These are phyloP conservation scores for Pleurostoma richardsiae DNA, from an alignment of 2,329 filamentous ascomycete genomes.

Conservation along the genomic window DNA sequence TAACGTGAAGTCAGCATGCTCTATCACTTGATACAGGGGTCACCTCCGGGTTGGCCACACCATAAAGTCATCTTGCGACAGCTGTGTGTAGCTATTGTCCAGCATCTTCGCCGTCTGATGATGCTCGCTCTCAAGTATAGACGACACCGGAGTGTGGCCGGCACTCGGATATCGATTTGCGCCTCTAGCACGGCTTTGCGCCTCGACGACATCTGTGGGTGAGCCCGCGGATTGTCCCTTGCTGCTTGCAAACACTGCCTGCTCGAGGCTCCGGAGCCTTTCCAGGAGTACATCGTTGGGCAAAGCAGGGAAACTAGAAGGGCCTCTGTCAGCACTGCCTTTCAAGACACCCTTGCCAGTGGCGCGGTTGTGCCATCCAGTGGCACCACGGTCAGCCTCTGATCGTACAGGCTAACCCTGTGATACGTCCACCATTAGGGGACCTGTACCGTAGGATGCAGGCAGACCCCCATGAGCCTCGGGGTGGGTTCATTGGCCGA, in stretches of 20 bases:
- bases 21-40: not conserved
- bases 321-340: too few species aligned
- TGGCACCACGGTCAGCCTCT: too few species aligned
- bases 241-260: not conserved
- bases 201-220: not conserved
- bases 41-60: too few species aligned
- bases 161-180: not conserved
- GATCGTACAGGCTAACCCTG: too few species aligned
- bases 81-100: too few species aligned
- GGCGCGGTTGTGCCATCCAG: too few species aligned
- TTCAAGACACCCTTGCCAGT: too few species aligned
- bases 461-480: not conserved
- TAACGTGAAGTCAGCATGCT: not conserved
- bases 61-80: too few species aligned
- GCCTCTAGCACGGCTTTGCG: not conserved
- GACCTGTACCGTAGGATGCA: too few species aligned
- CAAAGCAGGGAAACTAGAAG: too few species aligned
- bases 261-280: not conserved
- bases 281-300: not conserved
- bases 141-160: not conserved
- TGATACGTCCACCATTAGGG: too few species aligned
- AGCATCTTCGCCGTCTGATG: not conserved
- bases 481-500: not conserved
- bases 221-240: not conserved
- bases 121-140: not conserved